Percentiles rank a stretch among this genome's conserved stretches.
Conservation (phyloP, 148 eudicot genomes). For the Chenopodium quinoa region DNA sequence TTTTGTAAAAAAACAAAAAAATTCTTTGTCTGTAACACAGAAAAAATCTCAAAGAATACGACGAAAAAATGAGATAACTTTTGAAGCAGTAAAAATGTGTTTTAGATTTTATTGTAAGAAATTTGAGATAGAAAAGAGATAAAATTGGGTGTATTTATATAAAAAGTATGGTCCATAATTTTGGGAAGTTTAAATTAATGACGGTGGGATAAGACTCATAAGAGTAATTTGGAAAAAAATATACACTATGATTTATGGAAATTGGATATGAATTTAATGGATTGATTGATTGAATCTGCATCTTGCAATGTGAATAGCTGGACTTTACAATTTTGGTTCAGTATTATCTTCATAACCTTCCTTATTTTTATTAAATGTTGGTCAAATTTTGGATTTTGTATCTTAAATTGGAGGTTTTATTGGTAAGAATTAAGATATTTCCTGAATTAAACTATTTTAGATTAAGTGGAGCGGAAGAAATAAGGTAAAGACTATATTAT, state of each 20-base stretch:
- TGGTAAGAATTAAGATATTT: neutral
- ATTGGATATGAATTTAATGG: neutral
- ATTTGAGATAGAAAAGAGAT: neutral
- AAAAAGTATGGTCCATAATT: too few species aligned
- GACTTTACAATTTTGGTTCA: conserved; percentile 7
- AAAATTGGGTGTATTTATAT: neutral
- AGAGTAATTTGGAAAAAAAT: too few species aligned
- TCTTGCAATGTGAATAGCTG: neutral
- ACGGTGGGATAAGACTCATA: neutral
- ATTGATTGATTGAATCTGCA: neutral
- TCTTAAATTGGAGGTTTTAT: neutral
- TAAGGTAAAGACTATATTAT: too few species aligned
- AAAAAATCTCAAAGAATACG: too few species aligned
- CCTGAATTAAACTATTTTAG: too few species aligned
- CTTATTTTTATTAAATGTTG: neutral
- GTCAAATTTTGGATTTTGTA: neutral
- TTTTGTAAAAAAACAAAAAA: neutral
- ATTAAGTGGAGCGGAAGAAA: too few species aligned
- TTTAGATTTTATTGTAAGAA: neutral
- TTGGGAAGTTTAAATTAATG: neutral
- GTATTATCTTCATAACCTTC: neutral
- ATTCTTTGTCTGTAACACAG: too few species aligned
- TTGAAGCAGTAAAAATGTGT: neutral
- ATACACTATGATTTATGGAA: too few species aligned
- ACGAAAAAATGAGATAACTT: neutral